A percentile compares a stretch with the other conserved stretches of the same genome.
phyloP scores from a whole-genome alignment of 306 rosid species.

The Pterocarpus santalinus region DNA sequence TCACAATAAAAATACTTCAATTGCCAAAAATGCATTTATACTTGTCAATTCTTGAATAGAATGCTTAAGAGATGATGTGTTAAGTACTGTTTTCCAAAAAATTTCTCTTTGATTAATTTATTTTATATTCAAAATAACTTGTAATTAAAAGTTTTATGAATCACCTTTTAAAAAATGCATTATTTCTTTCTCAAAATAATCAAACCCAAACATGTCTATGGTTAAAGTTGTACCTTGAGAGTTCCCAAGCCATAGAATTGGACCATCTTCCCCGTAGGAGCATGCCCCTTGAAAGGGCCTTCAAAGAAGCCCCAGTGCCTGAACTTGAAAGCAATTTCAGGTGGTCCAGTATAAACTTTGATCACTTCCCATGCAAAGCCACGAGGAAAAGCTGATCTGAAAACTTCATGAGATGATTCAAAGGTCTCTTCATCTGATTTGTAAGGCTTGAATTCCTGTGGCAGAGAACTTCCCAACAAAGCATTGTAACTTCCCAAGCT shows the following conservation, averaged over 20 bases:
- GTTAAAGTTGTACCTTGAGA: slow-evolving; percentile 60
- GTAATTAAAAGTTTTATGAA: too few species aligned
- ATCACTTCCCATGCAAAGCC: slow-evolving; percentile 95
- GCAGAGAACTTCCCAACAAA: slow-evolving; percentile 66
- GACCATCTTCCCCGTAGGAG: slow-evolving; percentile 69
- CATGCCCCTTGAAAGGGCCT: slow-evolving; percentile 71
- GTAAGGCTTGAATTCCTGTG: slow-evolving; percentile 61
- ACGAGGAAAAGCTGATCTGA: slow-evolving; percentile 70
- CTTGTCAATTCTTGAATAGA: too few species aligned
- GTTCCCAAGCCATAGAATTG: slow-evolving; percentile 73
- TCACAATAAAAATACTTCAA: too few species aligned
- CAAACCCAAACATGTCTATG: too few species aligned
- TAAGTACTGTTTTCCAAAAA: too few species aligned
- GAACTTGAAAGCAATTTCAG: slow-evolving; percentile 74
- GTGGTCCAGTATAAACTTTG: slow-evolving; percentile 72
- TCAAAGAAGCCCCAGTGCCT: slow-evolving; percentile 92
- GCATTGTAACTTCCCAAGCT: slow-evolving; percentile 74
- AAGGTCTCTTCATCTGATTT: slow-evolving; percentile 73
- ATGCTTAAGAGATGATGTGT: too few species aligned
- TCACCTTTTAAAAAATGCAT: too few species aligned
- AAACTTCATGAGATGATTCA: slow-evolving; percentile 76
- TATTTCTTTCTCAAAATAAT: too few species aligned
- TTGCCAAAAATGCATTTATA: too few species aligned
- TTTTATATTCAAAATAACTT: too few species aligned
- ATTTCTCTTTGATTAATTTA: too few species aligned